phyloP scores from a whole-genome alignment of 495 filamentous ascomycete species.

The Recurvomyces mirabilis region DNA sequence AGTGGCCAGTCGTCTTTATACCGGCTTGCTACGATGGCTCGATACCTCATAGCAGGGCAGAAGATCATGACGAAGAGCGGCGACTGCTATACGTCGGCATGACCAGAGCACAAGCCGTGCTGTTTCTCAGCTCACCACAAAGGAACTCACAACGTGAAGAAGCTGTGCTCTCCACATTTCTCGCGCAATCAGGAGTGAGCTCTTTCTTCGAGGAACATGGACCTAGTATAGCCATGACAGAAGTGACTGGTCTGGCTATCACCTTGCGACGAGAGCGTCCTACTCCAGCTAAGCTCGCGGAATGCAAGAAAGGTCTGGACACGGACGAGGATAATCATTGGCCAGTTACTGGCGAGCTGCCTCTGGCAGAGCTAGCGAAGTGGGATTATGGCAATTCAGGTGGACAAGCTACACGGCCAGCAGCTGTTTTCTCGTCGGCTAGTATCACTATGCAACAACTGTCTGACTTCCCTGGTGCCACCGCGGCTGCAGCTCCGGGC shows the following conservation, averaged over 20 bases:
- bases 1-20: constrained; percentile 96
- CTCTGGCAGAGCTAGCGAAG: constrained; percentile 26
- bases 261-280: constrained; percentile 53
- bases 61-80: constrained; percentile 83
- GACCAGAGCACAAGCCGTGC: constrained; percentile 80
- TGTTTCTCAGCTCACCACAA: constrained; percentile 81
- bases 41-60: constrained; percentile 87
- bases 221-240: constrained; percentile 42
- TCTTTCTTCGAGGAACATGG: constrained; percentile 45
- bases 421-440: background rate
- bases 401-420: constrained; percentile 6
- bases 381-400: constrained; percentile 21
- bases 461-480: constrained; percentile 17
- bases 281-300: constrained; percentile 36
- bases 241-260: constrained; percentile 48
- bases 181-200: constrained; percentile 39
- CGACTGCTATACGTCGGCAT: constrained; percentile 93
- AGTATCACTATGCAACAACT: constrained; percentile 23
- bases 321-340: constrained; percentile 52
- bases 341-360: constrained; percentile 47
- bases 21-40: constrained; percentile 83
- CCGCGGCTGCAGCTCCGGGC: constrained; percentile 21
- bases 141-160: constrained; percentile 52
- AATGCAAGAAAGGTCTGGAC: constrained; percentile 31
- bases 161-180: constrained; percentile 52